phyloP scores from a whole-genome alignment of 2,329 filamentous ascomycete genomes.

The Penicillium sp. region DNA sequence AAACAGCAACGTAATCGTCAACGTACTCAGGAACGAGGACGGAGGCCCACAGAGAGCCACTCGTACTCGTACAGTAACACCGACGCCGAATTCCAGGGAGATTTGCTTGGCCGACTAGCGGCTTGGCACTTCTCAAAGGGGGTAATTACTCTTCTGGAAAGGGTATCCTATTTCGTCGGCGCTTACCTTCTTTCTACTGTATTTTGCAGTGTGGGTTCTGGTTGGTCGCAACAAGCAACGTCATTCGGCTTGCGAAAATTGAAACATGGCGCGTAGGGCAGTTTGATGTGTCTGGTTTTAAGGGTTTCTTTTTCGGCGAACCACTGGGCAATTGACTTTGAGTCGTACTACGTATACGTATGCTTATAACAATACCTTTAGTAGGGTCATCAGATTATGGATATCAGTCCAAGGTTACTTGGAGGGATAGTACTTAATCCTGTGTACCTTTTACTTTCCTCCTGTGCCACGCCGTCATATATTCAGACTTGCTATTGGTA shows the following conservation, averaged over 20 bases:
- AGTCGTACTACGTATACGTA: background rate
- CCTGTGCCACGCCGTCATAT: no score
- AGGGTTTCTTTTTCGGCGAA: background rate
- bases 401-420: no score
- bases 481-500: no score
- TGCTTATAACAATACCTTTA: no score
- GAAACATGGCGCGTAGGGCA: background rate
- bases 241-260: background rate
- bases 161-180: no score
- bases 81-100: background rate
- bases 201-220: background rate
- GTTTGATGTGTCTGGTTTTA: background rate
- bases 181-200: background rate
- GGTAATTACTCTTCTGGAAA: background rate
- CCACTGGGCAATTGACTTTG: background rate
- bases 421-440: no score
- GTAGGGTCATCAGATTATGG: no score
- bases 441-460: no score
- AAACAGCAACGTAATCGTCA: background rate
- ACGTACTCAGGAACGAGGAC: background rate
- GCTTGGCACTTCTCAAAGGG: slow-evolving; percentile 11
- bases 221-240: background rate
- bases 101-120: slow-evolving; percentile 6
- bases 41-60: background rate
- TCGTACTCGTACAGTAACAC: background rate